Conservation (phyloP, 176 grass and related monocot genomes). For the Carex myosuroides region DNA sequence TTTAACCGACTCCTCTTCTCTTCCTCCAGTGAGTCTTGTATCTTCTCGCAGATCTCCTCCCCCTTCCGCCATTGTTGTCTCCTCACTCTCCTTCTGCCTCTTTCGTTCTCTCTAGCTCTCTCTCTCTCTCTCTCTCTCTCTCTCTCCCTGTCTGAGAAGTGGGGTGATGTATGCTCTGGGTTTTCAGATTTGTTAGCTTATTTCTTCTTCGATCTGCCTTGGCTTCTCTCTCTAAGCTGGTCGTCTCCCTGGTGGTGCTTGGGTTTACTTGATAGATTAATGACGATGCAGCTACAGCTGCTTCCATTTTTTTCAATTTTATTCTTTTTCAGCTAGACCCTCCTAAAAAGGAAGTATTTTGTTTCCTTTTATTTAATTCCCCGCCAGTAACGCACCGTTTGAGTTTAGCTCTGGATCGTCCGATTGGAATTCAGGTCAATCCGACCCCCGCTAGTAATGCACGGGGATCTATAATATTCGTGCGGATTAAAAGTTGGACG, state of each 20-base stretch:
- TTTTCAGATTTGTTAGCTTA: conserved; percentile 21
- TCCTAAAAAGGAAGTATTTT: conserved; percentile 13
- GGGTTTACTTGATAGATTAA: conserved; percentile 23
- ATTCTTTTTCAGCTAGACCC: not conserved
- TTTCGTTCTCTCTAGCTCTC: not conserved
- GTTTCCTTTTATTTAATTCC: conserved; percentile 12
- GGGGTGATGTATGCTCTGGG: not conserved
- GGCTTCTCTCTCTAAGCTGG: conserved; percentile 14
- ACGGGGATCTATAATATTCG: no score
- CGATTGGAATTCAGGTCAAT: no score
- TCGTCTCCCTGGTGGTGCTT: not conserved
- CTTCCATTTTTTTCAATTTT: conserved; percentile 21
- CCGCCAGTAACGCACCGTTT: not conserved
- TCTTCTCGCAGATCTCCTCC: conserved; percentile 7
- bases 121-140: not conserved
- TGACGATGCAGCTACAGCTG: conserved; percentile 21
- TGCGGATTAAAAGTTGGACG: no score
- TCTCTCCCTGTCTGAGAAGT: not conserved
- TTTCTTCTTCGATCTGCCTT: conserved; percentile 18
- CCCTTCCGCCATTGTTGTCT: conserved; percentile 25
- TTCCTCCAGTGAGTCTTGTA: not conserved
- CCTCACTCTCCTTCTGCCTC: not conserved
- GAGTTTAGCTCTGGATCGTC: no score
- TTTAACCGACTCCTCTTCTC: conserved; percentile 55
- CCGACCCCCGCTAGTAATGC: no score